Evolutionary conservation across 768 basidiomycete species (phyloP).

Genomic region (Termitomyces sp.): DNA sequence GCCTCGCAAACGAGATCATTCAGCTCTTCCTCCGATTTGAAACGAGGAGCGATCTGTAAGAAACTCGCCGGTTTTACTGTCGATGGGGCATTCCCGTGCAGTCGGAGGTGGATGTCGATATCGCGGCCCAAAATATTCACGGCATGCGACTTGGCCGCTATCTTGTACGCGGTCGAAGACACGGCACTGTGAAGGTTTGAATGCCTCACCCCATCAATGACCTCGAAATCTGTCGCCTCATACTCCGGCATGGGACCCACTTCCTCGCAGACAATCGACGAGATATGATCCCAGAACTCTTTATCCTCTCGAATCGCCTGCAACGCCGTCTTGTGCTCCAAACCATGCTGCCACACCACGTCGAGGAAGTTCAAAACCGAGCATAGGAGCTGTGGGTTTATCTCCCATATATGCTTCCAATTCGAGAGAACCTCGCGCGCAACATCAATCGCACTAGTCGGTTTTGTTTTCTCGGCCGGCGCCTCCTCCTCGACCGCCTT

Average conservation of each 20-base stretch:
- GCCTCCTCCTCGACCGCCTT: slow-evolving; percentile 28
- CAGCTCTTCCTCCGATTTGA: slow-evolving; percentile 62
- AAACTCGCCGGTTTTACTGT: slow-evolving; percentile 59
- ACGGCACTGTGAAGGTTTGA: slow-evolving; percentile 61
- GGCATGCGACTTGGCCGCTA: slow-evolving; percentile 69
- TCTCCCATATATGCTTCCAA: slow-evolving; percentile 76
- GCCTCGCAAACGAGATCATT: slow-evolving; percentile 69
- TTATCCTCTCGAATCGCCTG: slow-evolving; percentile 52
- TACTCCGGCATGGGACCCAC: slow-evolving; percentile 75
- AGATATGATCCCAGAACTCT: slow-evolving; percentile 70
- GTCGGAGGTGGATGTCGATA: slow-evolving; percentile 56
- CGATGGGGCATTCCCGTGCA: slow-evolving; percentile 30
- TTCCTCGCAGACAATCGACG: slow-evolving; percentile 60
- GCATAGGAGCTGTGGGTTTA: slow-evolving; percentile 72
- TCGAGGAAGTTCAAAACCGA: slow-evolving; percentile 74
- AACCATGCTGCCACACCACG: slow-evolving; percentile 75
- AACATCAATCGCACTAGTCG: slow-evolving; percentile 59
- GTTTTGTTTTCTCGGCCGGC: slow-evolving; percentile 32
- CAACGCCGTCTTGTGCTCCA: slow-evolving; percentile 65
- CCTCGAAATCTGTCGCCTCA: slow-evolving; percentile 43
- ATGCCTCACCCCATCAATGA: slow-evolving; percentile 45
- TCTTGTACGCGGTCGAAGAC: slow-evolving; percentile 63
- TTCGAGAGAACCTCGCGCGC: slow-evolving; percentile 62
- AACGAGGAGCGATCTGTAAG: slow-evolving; percentile 46
- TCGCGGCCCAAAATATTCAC: slow-evolving; percentile 74